phyloP scores from a whole-genome alignment of 768 basidiomycete genomes.

The Mycena metata region DNA sequence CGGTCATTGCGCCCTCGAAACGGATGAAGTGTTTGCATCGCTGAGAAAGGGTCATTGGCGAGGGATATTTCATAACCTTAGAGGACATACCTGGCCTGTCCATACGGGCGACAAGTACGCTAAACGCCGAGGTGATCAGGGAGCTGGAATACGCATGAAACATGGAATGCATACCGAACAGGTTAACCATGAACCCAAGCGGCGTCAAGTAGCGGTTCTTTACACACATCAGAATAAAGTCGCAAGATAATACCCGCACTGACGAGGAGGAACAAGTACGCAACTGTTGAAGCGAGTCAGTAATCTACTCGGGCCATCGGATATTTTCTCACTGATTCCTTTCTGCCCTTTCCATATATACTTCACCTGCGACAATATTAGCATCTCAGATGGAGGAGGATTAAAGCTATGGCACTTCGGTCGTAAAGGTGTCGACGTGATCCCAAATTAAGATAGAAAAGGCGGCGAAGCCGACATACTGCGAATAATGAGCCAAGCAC shows the following conservation, averaged over 20 bases:
- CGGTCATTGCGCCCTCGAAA: conserved; percentile 67
- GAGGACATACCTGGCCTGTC: conserved; percentile 51
- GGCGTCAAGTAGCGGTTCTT: conserved; percentile 80
- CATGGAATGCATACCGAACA: conserved; percentile 53
- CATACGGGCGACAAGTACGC: conserved; percentile 60
- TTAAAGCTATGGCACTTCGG: conserved; percentile 51
- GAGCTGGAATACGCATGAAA: not conserved
- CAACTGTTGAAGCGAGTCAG: conserved; percentile 46
- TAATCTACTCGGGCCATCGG: not conserved
- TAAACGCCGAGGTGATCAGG: conserved; percentile 30
- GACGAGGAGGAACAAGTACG: conserved; percentile 60
- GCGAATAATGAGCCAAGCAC: not conserved
- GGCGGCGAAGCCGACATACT: conserved; percentile 52
- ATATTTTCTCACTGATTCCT: conserved; percentile 54
- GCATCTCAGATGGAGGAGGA: not conserved
- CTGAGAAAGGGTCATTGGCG: conserved; percentile 2
- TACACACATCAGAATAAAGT: not conserved
- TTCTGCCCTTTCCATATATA: conserved; percentile 67
- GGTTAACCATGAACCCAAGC: conserved; percentile 71
- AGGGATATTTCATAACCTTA: not conserved
- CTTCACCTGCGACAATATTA: conserved; percentile 54
- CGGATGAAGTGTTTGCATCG: conserved; percentile 60
- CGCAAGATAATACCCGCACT: conserved; percentile 24
- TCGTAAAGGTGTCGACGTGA: conserved; percentile 65
- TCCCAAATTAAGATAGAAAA: conserved; percentile 59